Evolutionary conservation across 345 rosid genomes (phyloP).

Genomic region (Adansonia digitata): DNA sequence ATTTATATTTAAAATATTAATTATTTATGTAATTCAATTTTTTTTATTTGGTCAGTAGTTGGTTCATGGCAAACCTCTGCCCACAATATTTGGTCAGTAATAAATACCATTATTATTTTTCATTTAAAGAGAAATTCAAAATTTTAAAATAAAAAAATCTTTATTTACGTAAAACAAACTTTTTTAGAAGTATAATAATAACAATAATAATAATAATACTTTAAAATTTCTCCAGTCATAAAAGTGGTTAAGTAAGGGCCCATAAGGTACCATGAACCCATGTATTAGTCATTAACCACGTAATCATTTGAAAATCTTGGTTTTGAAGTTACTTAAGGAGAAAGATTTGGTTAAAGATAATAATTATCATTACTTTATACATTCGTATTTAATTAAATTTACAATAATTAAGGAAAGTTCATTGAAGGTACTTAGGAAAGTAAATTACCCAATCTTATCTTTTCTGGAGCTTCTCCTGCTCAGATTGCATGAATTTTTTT

Average conservation of each 20-base stretch:
- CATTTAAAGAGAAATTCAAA: too few species aligned
- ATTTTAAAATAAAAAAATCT: too few species aligned
- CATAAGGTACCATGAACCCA: neutral
- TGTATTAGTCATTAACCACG: neutral
- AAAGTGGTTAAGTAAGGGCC: neutral
- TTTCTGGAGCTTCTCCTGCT: neutral
- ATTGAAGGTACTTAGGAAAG: neutral
- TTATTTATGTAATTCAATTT: neutral
- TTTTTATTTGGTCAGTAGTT: neutral
- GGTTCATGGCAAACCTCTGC: too few species aligned
- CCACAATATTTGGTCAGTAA: neutral
- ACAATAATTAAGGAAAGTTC: neutral
- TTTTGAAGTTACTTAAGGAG: constrained; percentile 1
- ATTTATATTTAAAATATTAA: neutral
- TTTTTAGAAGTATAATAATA: too few species aligned
- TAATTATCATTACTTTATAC: neutral
- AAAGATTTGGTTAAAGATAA: constrained; percentile 9
- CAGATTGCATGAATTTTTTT: neutral
- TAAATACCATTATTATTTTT: neutral
- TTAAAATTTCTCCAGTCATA: too few species aligned
- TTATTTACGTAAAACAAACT: too few species aligned
- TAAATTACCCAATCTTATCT: neutral
- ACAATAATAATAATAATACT: too few species aligned
- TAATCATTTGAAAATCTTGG: neutral
- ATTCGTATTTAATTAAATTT: neutral